phyloP scores from a whole-genome alignment of 1,284 basidiomycete genomes.

The Ustilago cynodontis region DNA sequence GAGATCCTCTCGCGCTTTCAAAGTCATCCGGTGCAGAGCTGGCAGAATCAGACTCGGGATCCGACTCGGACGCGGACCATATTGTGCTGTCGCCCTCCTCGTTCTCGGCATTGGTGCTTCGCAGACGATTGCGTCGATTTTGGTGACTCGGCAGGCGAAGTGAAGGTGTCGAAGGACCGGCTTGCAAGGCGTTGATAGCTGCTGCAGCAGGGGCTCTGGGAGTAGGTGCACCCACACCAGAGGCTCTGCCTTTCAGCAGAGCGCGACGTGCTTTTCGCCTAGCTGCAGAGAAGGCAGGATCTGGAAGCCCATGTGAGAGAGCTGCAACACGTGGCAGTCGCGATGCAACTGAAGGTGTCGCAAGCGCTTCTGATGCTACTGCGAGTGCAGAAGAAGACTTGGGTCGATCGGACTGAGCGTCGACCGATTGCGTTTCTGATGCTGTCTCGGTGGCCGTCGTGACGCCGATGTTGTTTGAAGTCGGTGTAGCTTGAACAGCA shows the following conservation, averaged over 20 bases:
- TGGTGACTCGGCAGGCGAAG: constrained; percentile 44
- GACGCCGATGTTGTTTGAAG: not conserved
- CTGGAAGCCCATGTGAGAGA: constrained; percentile 13
- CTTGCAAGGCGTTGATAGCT: constrained; percentile 15
- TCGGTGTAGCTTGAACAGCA: constrained; percentile 3
- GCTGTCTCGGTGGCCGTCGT: not conserved
- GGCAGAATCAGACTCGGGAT: constrained; percentile 22
- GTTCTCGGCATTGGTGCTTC: constrained; percentile 20
- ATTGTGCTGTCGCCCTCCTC: constrained; percentile 44
- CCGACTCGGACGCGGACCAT: constrained; percentile 44
- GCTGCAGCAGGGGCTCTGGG: not conserved
- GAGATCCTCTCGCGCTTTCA: constrained; percentile 43
- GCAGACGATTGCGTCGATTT: constrained; percentile 19
- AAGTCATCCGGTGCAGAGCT: constrained; percentile 45
- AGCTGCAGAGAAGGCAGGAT: constrained; percentile 47
- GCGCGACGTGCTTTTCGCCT: constrained; percentile 47
- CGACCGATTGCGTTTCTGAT: not conserved
- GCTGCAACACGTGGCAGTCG: constrained; percentile 8
- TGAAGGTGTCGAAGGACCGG: constrained; percentile 45
- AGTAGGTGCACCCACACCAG: constrained; percentile 18
- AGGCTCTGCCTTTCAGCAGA: constrained; percentile 27
- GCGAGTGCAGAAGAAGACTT: constrained; percentile 2
- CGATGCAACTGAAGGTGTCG: constrained; percentile 20
- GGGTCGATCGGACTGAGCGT: not conserved
- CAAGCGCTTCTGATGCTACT: not conserved